These are phyloP conservation scores for Fusarium sp. DNA, from an alignment of 2,329 filamentous ascomycete species.

Conservation along the genomic window DNA sequence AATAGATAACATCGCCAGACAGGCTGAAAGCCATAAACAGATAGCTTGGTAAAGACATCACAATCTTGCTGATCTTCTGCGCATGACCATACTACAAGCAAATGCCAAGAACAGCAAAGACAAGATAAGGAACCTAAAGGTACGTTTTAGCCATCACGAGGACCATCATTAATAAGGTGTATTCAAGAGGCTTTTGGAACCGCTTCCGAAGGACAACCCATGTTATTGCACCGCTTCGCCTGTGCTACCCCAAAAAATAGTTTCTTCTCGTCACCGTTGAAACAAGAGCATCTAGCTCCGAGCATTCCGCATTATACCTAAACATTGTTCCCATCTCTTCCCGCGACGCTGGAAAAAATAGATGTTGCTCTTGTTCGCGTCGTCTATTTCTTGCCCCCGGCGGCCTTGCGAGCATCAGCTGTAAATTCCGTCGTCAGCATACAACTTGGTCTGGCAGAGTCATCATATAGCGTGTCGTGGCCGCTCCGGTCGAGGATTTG, in stretches of 20 bases:
- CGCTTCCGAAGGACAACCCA: conserved; percentile 23
- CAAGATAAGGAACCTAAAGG: neutral
- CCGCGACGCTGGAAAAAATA: neutral
- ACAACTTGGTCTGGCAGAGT: accelerated
- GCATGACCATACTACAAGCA: neutral
- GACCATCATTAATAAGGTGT: conserved; percentile 20
- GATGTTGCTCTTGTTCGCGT: neutral
- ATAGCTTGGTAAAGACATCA: too few relatives aligned
- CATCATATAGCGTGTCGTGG: neutral
- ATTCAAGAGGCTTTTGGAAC: conserved; percentile 33
- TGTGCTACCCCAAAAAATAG: conserved; percentile 37
- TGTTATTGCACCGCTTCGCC: conserved; percentile 44
- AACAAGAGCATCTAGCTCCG: conserved; percentile 1
- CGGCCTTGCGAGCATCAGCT: conserved; percentile 64
- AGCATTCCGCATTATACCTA: neutral
- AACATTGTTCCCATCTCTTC: neutral
- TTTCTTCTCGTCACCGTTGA: conserved; percentile 29
- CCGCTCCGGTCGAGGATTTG: neutral
- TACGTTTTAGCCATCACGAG: conserved; percentile 21
- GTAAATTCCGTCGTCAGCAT: neutral
- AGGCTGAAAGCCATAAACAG: too few relatives aligned
- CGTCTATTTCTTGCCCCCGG: conserved; percentile 45
- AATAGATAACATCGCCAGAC: too few relatives aligned
- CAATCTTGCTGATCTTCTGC: neutral
- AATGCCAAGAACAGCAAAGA: neutral